Percentiles rank a stretch among this genome's conserved stretches.
These are phyloP conservation scores for Cyphellophora europaea DNA, from an alignment of 2,329 filamentous ascomycete genomes.

Conservation along the genomic window DNA sequence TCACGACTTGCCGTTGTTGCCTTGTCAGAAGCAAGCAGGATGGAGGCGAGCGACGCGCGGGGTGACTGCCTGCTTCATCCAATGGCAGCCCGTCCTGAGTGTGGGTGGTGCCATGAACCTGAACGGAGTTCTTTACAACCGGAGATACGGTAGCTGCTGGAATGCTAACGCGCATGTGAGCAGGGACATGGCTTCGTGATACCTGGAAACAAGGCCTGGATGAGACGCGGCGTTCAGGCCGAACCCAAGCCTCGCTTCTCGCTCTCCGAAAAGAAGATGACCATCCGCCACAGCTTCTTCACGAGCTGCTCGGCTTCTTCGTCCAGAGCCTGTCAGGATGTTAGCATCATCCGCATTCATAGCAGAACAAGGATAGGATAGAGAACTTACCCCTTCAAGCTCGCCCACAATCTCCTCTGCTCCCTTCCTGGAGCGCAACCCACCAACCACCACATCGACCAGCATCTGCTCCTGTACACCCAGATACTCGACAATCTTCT, in stretches of 20 bases:
- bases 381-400: slow-evolving; percentile 64
- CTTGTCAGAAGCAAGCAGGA: no score
- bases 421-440: slow-evolving; percentile 63
- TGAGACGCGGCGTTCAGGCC: no score
- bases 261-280: slow-evolving; percentile 93
- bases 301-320: slow-evolving; percentile 91
- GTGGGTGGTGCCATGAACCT: no score
- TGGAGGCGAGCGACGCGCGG: no score
- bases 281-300: slow-evolving; percentile 96
- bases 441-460: slow-evolving; percentile 84
- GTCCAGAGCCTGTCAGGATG: slow-evolving; percentile 60
- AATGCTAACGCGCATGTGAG: no score
- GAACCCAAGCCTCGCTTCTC: slow-evolving; percentile 81
- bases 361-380: slow-evolving; percentile 3
- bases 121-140: no score
- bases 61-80: no score
- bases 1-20: no score
- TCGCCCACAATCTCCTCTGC: slow-evolving; percentile 78
- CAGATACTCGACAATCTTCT: slow-evolving; percentile 94
- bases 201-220: no score
- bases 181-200: no score
- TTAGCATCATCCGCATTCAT: slow-evolving; percentile 27
- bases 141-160: no score
- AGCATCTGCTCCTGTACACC: slow-evolving; percentile 94
- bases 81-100: no score